phyloP scores from a whole-genome alignment of 2,329 filamentous ascomycete genomes.

The Fusarium oligoseptatum region DNA sequence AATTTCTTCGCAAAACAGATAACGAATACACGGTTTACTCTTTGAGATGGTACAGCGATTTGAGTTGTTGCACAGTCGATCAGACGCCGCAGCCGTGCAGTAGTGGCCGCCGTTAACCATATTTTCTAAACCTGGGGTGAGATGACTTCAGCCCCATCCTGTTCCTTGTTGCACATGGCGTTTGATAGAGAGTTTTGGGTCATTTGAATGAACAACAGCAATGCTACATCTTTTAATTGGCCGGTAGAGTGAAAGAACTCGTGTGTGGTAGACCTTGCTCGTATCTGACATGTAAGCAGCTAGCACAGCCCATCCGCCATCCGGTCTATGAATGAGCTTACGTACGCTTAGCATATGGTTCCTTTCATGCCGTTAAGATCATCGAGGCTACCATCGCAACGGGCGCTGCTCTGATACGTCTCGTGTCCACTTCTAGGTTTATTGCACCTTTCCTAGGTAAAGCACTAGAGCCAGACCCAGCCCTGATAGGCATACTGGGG shows the following conservation, averaged over 20 bases:
- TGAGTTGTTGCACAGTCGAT: neutral
- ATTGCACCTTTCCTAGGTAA: too few relatives aligned
- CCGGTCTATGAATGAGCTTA: neutral
- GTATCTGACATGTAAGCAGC: neutral
- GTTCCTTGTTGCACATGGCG: neutral
- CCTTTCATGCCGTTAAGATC: neutral
- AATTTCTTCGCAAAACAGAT: too few relatives aligned
- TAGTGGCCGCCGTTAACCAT: neutral
- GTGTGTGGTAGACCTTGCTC: neutral
- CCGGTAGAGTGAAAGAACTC: neutral
- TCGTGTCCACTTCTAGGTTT: too few relatives aligned
- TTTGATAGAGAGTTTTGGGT: neutral
- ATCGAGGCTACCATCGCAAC: neutral
- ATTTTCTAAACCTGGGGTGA: neutral
- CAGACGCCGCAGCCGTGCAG: neutral
- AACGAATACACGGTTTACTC: too few relatives aligned
- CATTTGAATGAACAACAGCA: neutral
- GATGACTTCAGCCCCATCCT: neutral
- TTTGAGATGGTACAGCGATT: neutral
- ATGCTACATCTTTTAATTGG: neutral
- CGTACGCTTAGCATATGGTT: neutral
- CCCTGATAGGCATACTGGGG: neutral
- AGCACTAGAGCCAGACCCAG: too few relatives aligned
- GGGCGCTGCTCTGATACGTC: neutral
- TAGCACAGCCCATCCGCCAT: neutral